phyloP scores from a whole-genome alignment of 257 asterid genomes.

The Jaltomata sinuosa region DNA sequence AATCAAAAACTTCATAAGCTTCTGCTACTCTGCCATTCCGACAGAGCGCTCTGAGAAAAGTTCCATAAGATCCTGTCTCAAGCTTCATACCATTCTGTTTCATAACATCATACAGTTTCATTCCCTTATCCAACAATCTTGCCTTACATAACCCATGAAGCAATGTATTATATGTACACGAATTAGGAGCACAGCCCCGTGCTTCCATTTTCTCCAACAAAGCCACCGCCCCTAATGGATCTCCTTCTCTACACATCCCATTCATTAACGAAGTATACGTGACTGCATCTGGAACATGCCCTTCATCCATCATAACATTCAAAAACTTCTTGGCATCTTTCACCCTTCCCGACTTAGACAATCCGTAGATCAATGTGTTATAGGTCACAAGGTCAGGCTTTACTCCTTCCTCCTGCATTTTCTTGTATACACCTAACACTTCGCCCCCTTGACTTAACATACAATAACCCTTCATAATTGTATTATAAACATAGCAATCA shows the following conservation, averaged over 20 bases:
- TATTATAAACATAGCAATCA: constrained; percentile 80
- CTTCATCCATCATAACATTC: constrained; percentile 59
- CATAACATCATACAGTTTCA: constrained; percentile 65
- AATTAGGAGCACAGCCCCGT: constrained; percentile 67
- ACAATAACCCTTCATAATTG: constrained; percentile 90
- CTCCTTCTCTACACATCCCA: constrained; percentile 87
- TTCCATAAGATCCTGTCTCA: constrained; percentile 76
- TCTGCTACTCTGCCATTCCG: constrained; percentile 79
- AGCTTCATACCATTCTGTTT: constrained; percentile 48
- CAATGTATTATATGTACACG: constrained; percentile 76
- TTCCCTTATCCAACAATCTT: constrained; percentile 55
- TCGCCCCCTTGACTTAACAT: constrained; percentile 55
- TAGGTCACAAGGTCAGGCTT: constrained; percentile 74
- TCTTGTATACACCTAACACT: constrained; percentile 64
- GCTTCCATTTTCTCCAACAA: constrained; percentile 73
- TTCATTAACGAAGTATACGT: constrained; percentile 94
- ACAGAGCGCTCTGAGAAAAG: constrained; percentile 63
- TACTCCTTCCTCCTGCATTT: constrained; percentile 75
- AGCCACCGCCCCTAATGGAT: constrained; percentile 60
- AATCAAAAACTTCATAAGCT: constrained; percentile 83
- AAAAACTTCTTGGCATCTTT: constrained; percentile 72
- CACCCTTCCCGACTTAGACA: constrained; percentile 74
- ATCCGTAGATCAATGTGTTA: constrained; percentile 74
- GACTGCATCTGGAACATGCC: constrained; percentile 66
- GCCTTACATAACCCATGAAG: constrained; percentile 86